These are phyloP conservation scores for Boletus smithii DNA, from an alignment of 1,284 basidiomycete genomes.

Conservation along the genomic window DNA sequence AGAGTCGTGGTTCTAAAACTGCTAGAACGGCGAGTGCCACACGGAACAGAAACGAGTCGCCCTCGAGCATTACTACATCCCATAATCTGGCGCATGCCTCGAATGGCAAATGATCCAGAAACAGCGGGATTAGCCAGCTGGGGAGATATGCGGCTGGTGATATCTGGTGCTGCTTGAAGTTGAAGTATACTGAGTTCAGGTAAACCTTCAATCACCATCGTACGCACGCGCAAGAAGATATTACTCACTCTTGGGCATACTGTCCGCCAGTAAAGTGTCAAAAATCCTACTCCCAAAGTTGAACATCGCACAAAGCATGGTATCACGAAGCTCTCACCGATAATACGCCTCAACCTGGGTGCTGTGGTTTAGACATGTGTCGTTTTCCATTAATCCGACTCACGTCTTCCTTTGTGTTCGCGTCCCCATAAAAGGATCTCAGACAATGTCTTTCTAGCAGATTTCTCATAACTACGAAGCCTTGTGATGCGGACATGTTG, in stretches of 20 bases:
- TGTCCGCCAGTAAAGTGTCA: constrained; percentile 86
- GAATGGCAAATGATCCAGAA: constrained; percentile 85
- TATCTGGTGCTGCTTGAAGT: constrained; percentile 90
- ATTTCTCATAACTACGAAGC: constrained; percentile 87
- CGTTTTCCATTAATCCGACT: constrained; percentile 33
- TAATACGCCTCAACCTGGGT: constrained; percentile 77
- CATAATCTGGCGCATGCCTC: constrained; percentile 85
- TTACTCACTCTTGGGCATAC: constrained; percentile 85
- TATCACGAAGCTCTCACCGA: constrained; percentile 35
- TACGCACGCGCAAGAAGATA: constrained; percentile 1
- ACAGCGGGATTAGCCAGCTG: constrained; percentile 80
- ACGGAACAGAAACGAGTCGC: constrained; percentile 85
- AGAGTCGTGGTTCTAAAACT: constrained; percentile 81
- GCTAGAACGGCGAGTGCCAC: constrained; percentile 81
- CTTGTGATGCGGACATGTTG: constrained; percentile 77
- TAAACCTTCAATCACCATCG: neutral
- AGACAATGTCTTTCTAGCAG: constrained; percentile 83
- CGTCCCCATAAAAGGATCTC: constrained; percentile 80
- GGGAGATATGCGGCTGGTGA: constrained; percentile 75
- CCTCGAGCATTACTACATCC: constrained; percentile 86
- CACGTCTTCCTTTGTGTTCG: constrained; percentile 74
- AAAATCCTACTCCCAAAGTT: constrained; percentile 65
- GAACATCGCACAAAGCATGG: constrained; percentile 8
- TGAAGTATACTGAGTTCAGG: constrained; percentile 73
- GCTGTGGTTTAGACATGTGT: constrained; percentile 30